Percentiles rank a stretch among this genome's conserved stretches.
Evolutionary conservation across 2,329 filamentous ascomycete genomes (phyloP).

Genomic region (Alternaria sp.): DNA sequence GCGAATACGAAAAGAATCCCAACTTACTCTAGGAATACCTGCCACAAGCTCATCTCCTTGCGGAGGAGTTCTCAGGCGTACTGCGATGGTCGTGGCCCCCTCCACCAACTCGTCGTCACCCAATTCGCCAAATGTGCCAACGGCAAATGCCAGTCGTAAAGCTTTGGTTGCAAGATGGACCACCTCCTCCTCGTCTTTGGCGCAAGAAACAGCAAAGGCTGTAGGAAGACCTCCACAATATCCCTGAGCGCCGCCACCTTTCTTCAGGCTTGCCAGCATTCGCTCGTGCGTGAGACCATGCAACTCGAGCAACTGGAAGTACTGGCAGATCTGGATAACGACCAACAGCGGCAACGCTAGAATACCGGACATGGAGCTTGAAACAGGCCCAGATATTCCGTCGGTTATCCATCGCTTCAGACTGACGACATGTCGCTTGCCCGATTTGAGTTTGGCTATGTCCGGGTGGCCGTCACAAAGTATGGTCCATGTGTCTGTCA

Average conservation of each 20-base stretch:
- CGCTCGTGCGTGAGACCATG: conserved; percentile 14
- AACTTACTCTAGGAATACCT: conserved; percentile 23
- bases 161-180: conserved; percentile 13
- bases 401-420: conserved; percentile 17
- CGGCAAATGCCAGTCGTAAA: conserved; percentile 16
- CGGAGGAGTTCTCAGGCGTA: conserved; percentile 18
- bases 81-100: conserved; percentile 24
- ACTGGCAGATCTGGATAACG: conserved; percentile 28
- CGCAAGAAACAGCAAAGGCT: conserved; percentile 20
- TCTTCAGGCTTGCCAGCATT: conserved; percentile 12
- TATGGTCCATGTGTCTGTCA: conserved; percentile 10
- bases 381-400: conserved; percentile 18
- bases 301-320: conserved; percentile 26
- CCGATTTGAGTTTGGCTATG: conserved; percentile 10
- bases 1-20: not conserved
- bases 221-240: conserved; percentile 17
- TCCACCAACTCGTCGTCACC: conserved; percentile 19
- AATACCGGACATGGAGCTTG: conserved; percentile 18
- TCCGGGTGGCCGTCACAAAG: conserved; percentile 8
- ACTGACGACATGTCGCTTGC: conserved; percentile 9
- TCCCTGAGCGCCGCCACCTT: conserved; percentile 22
- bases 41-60: conserved; percentile 24
- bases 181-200: conserved; percentile 20
- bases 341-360: conserved; percentile 25
- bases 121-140: conserved; percentile 19